Conservation (phyloP, 2,329 filamentous ascomycete species). For the Fusarium secorum region DNA sequence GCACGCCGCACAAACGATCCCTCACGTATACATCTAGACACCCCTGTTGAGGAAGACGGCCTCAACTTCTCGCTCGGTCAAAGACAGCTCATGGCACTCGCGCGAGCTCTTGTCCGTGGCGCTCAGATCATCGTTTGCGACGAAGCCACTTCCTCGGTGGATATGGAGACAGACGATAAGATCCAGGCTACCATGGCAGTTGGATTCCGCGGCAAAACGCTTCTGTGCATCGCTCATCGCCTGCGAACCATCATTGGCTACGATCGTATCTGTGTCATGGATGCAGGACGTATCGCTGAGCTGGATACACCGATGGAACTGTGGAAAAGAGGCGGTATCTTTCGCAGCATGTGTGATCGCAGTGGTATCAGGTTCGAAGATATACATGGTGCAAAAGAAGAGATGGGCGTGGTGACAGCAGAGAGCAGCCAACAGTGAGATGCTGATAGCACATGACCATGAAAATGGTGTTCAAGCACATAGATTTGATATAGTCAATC, state of each 20-base stretch:
- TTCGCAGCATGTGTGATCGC: slow-evolving; percentile 87
- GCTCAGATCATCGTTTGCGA: slow-evolving; percentile 96
- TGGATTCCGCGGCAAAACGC: slow-evolving; percentile 84
- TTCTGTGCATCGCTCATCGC: slow-evolving; percentile 92
- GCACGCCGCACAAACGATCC: slow-evolving; percentile 70
- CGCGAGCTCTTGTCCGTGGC: slow-evolving; percentile 85
- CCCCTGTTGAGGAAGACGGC: slow-evolving; percentile 88
- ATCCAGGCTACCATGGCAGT: slow-evolving; percentile 89
- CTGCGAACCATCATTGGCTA: slow-evolving; percentile 93
- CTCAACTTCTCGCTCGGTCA: slow-evolving; percentile 96
- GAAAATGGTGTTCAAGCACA: not conserved
- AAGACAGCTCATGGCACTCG: slow-evolving; percentile 93
- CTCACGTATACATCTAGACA: slow-evolving; percentile 80
- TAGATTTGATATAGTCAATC: not conserved
- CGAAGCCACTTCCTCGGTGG: slow-evolving; percentile 91
- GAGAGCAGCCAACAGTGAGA: slow-evolving; percentile 16
- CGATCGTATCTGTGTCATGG: slow-evolving; percentile 97
- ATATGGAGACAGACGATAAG: slow-evolving; percentile 96
- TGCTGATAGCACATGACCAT: not conserved
- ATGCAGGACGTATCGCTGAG: slow-evolving; percentile 85
- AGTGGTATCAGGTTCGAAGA: slow-evolving; percentile 75
- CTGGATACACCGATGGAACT: slow-evolving; percentile 78
- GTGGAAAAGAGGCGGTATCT: slow-evolving; percentile 79
- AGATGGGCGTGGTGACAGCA: slow-evolving; percentile 35
- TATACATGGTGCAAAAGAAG: slow-evolving; percentile 55